Evolutionary conservation across 345 rosid genomes (phyloP).

Genomic region (Syzygium oleosum): DNA sequence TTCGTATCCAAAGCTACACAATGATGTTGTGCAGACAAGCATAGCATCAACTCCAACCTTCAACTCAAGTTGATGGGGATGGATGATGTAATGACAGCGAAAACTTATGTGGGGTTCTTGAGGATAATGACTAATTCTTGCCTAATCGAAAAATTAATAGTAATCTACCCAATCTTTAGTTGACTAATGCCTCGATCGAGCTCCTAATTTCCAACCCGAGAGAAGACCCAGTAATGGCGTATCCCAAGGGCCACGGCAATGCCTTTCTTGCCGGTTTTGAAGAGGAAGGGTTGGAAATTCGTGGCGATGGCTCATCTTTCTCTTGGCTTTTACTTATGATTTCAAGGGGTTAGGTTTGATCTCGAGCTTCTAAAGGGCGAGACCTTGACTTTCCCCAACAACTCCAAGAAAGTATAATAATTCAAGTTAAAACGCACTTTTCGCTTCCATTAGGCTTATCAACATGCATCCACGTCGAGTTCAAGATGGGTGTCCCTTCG

Average conservation of each 20-base stretch:
- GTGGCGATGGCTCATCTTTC: neutral
- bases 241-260: constrained; percentile 8
- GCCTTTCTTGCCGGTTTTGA: constrained; percentile 15
- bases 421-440: neutral
- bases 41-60: neutral
- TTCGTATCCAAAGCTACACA: neutral
- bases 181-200: neutral
- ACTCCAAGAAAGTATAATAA: neutral
- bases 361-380: neutral
- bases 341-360: neutral
- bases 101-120: neutral
- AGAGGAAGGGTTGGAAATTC: neutral
- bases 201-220: neutral
- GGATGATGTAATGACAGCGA: neutral
- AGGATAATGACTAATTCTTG: neutral
- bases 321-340: neutral
- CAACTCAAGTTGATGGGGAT: neutral
- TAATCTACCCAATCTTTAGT: neutral
- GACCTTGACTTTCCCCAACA: neutral
- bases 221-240: constrained; percentile 2
- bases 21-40: neutral
- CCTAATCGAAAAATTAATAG: neutral
- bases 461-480: neutral
- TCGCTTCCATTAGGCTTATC: neutral
- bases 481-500: neutral